Evolutionary conservation across 257 asterid species (phyloP).

Genomic region (Solanum bulbocastanum): DNA sequence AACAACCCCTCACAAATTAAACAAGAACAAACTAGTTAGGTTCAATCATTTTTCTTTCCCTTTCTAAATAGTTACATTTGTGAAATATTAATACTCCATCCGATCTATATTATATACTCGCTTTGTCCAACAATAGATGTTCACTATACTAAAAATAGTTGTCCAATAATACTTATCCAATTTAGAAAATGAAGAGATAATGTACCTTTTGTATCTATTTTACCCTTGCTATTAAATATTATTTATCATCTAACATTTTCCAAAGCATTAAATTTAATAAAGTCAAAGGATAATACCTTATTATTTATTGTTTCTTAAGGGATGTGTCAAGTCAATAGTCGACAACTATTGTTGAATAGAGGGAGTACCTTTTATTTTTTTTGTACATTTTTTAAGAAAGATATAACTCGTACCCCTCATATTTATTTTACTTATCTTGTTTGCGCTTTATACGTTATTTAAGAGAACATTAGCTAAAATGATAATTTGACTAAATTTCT

Average conservation of each 20-base stretch:
- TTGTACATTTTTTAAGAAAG: background rate
- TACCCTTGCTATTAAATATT: no score
- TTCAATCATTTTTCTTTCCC: background rate
- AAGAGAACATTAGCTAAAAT: background rate
- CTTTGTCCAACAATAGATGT: no score
- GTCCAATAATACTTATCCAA: no score
- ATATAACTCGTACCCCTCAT: background rate
- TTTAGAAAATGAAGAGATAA: no score
- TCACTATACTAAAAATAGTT: no score
- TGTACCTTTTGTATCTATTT: no score
- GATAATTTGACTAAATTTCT: background rate
- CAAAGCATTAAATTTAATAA: no score
- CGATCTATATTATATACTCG: background rate
- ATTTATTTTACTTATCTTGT: background rate
- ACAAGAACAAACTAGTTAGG: background rate
- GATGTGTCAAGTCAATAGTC: no score
- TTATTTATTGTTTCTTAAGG: no score
- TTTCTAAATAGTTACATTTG: background rate
- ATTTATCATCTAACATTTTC: no score
- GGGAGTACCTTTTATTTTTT: background rate
- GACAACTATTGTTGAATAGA: no score
- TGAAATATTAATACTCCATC: background rate
- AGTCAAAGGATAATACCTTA: no score
- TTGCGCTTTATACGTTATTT: background rate
- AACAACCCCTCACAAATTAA: background rate